Evolutionary conservation across 805 yeast genomes (phyloP).

Genomic region (Saturnispora serradocipensis): DNA sequence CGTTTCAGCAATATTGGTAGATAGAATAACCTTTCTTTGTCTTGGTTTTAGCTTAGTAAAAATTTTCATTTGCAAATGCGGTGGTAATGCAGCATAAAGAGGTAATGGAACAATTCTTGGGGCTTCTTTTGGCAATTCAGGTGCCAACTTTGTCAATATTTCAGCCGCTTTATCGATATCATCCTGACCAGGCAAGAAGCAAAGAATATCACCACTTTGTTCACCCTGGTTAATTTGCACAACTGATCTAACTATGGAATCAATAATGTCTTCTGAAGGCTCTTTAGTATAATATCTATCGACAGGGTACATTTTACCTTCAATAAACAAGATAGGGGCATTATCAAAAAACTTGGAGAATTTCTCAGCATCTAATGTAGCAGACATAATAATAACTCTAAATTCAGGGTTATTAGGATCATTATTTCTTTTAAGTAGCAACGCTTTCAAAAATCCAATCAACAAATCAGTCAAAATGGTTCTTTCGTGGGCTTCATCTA

Average conservation of each 20-base stretch:
- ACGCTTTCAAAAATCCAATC: slow-evolving; percentile 75
- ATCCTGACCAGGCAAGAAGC: slow-evolving; percentile 93
- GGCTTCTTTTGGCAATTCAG: slow-evolving; percentile 60
- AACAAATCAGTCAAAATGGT: slow-evolving; percentile 85
- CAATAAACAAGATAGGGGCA: slow-evolving; percentile 80
- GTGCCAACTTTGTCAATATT: slow-evolving; percentile 49
- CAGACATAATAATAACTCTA: slow-evolving; percentile 84
- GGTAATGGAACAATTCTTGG: slow-evolving; percentile 75
- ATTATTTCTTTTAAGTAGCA: slow-evolving; percentile 40
- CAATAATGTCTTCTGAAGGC: slow-evolving; percentile 76
- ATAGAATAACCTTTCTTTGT: slow-evolving; percentile 75
- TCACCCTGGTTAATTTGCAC: slow-evolving; percentile 75
- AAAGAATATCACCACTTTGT: slow-evolving; percentile 81
- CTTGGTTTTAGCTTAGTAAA: slow-evolving; percentile 56
- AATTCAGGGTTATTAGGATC: slow-evolving; percentile 33
- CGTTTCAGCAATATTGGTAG: slow-evolving; percentile 97
- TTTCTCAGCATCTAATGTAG: slow-evolving; percentile 94
- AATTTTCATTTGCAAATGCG: slow-evolving; percentile 72
- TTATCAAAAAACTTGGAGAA: slow-evolving; percentile 74
- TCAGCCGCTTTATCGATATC: slow-evolving; percentile 84
- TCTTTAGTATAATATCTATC: slow-evolving; percentile 55
- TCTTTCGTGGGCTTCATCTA: slow-evolving; percentile 98
- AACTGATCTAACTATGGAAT: slow-evolving; percentile 61
- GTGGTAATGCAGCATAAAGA: slow-evolving; percentile 88
- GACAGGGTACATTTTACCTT: slow-evolving; percentile 86